Conservation (phyloP, 2,329 filamentous ascomycete species). For the Parastagonospora nodorum region DNA sequence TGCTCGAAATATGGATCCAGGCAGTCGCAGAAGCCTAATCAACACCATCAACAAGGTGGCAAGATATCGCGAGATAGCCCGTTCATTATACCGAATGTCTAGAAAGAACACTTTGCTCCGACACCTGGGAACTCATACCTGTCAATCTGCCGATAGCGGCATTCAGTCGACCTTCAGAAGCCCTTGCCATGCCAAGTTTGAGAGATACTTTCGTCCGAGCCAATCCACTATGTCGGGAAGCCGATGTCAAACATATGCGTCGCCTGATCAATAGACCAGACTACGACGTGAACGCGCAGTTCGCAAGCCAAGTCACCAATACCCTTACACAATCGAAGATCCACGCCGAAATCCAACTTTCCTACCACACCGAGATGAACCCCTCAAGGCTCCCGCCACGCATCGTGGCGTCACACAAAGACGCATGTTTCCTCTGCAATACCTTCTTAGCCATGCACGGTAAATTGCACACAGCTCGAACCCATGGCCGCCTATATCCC, state of each 20-base stretch:
- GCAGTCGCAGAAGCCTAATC: constrained; percentile 10
- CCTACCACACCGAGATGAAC: constrained; percentile 46
- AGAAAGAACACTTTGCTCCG: constrained; percentile 5
- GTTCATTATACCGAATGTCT: constrained; percentile 16
- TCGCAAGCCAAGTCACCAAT: constrained; percentile 9
- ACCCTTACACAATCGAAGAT: constrained; percentile 30
- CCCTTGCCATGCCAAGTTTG: constrained; percentile 5
- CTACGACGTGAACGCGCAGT: constrained; percentile 8
- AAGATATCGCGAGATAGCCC: constrained; percentile 22
- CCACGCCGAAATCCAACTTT: constrained; percentile 58
- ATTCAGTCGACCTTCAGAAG: constrained; percentile 1
- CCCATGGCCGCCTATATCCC: constrained; percentile 54
- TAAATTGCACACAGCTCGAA: constrained; percentile 48
- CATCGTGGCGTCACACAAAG: constrained; percentile 56
- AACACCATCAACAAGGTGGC: constrained; percentile 20
- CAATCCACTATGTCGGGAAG: neutral
- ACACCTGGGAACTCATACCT: constrained; percentile 7
- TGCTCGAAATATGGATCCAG: constrained; percentile 17
- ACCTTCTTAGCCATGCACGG: constrained; percentile 52
- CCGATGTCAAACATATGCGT: constrained; percentile 5
- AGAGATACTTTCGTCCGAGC: constrained; percentile 8
- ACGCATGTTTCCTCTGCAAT: constrained; percentile 59
- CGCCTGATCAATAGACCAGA: constrained; percentile 7
- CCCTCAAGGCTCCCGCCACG: constrained; percentile 39
- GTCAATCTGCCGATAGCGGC: constrained; percentile 10